Conservation (phyloP, 768 basidiomycete species). For the Scleroderma citrinum region DNA sequence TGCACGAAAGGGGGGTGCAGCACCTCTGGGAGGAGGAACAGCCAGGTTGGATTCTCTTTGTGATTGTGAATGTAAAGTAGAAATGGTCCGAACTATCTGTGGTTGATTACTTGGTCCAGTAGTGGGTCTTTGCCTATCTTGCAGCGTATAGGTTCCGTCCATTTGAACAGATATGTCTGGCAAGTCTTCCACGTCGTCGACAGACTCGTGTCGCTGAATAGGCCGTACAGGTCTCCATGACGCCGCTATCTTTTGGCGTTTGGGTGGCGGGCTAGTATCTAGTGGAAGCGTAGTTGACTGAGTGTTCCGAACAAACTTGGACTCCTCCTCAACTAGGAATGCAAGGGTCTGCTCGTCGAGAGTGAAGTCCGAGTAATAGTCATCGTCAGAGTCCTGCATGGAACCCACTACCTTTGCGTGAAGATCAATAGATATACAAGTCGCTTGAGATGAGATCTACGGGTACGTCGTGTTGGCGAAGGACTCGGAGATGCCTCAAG, state of each 20-base stretch:
- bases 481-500: too few species aligned
- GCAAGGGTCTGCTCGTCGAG: slow-evolving; percentile 60
- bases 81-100: slow-evolving; percentile 9
- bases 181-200: slow-evolving; percentile 44
- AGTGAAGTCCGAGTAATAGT: slow-evolving; percentile 55
- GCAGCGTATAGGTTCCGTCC: slow-evolving; percentile 52
- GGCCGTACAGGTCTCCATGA: slow-evolving; percentile 36
- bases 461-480: too few species aligned
- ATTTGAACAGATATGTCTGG: slow-evolving; percentile 59
- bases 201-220: slow-evolving; percentile 18
- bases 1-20: slow-evolving; percentile 8
- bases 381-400: slow-evolving; percentile 67
- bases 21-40: slow-evolving; percentile 10
- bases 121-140: slow-evolving; percentile 14
- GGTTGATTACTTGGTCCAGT: slow-evolving; percentile 9
- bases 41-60: slow-evolving; percentile 6
- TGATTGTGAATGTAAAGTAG: slow-evolving; percentile 6
- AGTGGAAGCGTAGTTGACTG: slow-evolving; percentile 20
- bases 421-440: neutral
- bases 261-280: slow-evolving; percentile 36
- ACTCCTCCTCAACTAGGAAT: slow-evolving; percentile 54
- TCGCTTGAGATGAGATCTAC: too few species aligned
- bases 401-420: neutral
- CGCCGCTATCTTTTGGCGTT: slow-evolving; percentile 49
- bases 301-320: slow-evolving; percentile 24